Base-by-base conservation (phyloP, 768 basidiomycete genomes). In the Dioszegia hungarica region DNA sequence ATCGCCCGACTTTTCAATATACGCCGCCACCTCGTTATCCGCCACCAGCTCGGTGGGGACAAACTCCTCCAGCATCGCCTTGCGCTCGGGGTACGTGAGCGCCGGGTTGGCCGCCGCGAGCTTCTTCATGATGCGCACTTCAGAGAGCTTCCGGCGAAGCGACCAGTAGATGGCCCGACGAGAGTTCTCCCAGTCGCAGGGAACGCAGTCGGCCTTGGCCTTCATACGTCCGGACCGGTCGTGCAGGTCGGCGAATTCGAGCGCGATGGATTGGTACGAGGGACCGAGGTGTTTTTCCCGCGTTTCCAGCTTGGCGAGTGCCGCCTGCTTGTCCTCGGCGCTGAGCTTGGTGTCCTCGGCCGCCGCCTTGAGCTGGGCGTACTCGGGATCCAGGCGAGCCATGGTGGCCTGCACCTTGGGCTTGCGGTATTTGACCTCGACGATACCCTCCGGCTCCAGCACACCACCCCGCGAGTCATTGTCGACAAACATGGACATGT, bases 401-500 rank as follows among this genome's bases (percentile, higher is more conserved):
- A 99, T 98, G 60, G 94, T 79, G 5, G 80, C 78, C 58, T 90
- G 77, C 40, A 98, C 83, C 81, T 94, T 97, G 75, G 94, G 92
- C 41, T 90, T 86, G 61, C 95, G 87, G 85, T 73, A 98, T 68
- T 79, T 70, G 50, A 68, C 66, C 78, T 98, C 95, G 56, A 98
- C 82, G 70, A 98, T 84, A 76, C 95, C 95, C 78, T 98, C 95
- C 1, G 95, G 89, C 75, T 99, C 95, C 40, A 82, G 74, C 28
- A 99, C 90, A 81, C 95, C 95, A 41, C 92, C 95, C 54, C 95
- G 87, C 20, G 95, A 84, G 8, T 95, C 93, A 41, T 88, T 85
- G 72, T 98, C 95, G 24, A 93, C 94, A 70, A 92, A 98, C 94
- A 99, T 98, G 79, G 95, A 88, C 94, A 99, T 95, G 77, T 95